These are phyloP conservation scores for Verticillium nonalfalfae DNA, from an alignment of 2,329 filamentous ascomycete species.

Conservation along the genomic window DNA sequence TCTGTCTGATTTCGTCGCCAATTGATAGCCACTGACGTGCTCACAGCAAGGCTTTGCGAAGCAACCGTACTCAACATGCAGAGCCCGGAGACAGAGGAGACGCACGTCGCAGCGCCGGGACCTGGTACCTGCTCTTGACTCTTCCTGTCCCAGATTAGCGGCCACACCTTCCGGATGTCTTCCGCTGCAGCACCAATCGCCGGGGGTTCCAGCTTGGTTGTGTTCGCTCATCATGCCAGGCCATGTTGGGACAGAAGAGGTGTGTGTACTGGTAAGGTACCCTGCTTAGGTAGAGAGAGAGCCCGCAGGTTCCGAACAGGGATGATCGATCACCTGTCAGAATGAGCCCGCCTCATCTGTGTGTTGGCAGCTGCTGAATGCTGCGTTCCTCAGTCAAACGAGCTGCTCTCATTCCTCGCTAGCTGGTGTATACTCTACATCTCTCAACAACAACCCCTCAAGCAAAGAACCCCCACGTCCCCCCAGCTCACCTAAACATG, in stretches of 20 bases:
- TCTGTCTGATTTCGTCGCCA: neutral
- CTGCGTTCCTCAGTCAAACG: neutral
- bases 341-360: neutral
- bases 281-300: too few relatives aligned
- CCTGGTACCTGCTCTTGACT: neutral
- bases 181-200: neutral
- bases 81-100: neutral
- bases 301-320: neutral
- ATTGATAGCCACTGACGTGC: neutral
- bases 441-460: neutral
- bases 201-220: neutral
- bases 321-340: neutral
- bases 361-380: neutral
- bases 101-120: neutral
- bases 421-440: neutral
- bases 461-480: neutral
- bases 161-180: neutral
- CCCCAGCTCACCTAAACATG: neutral
- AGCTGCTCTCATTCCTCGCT: neutral
- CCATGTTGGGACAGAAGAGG: neutral
- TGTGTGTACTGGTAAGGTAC: neutral
- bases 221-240: neutral
- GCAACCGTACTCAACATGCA: neutral
- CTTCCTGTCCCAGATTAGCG: neutral
- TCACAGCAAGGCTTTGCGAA: neutral